Base-by-base conservation (phyloP, 139 green algal genomes). In the Coelastrella sp. region DNA sequence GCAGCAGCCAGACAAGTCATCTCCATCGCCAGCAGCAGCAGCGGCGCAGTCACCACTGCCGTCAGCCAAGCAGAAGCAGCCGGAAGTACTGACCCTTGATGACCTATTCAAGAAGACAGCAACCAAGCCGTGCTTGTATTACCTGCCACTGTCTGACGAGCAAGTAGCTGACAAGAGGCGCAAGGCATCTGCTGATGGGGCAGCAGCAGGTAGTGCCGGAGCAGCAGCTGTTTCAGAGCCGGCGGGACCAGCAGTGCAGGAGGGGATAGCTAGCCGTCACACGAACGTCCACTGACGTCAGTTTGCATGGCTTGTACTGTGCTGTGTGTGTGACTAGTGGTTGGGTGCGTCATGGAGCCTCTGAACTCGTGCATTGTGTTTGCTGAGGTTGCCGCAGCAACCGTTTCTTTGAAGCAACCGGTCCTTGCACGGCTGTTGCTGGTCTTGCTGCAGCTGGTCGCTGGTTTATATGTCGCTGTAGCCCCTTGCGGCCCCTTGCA, bases 81-180 rank as follows among this genome's bases (percentile, higher is more conserved):
- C 64, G 4, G 84, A 73, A 14, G 56, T 80, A 14, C n/a, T 91
- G n/a, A 80, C 79, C 4, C 56, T 91, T 59, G 87, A 91, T 75
- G 77, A 91, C 32, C 56, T 86, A 10, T 91, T 91, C 64, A 59
- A 54, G n/a, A 82, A 80, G n/a, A 91, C 87, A 0, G 17, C 13
- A 4, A 76, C 66, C 16, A 91, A 91, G 87, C 87, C 87, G 8
- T 59, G 77, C 14, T 78, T 91, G 60, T 91, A 91, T 60, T 91
- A 47, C 47, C 87, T 91, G 54, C 87, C 87, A 32, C 61, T 91
- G 19, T 65, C 64, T 47, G 87, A 86, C 54, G 87, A 87, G n/a
- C n/a, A 81, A 68, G 87, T 91, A 80, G 87, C 78, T 7, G 61
- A 16, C 4, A 85, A 86, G 87, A 78, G 22, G 87, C 19, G 23